Evolutionary conservation across 2,329 filamentous ascomycete genomes (phyloP), one percentile per base, ranked within the genome.

Genomic region (Sarocladium strictum): DNA sequence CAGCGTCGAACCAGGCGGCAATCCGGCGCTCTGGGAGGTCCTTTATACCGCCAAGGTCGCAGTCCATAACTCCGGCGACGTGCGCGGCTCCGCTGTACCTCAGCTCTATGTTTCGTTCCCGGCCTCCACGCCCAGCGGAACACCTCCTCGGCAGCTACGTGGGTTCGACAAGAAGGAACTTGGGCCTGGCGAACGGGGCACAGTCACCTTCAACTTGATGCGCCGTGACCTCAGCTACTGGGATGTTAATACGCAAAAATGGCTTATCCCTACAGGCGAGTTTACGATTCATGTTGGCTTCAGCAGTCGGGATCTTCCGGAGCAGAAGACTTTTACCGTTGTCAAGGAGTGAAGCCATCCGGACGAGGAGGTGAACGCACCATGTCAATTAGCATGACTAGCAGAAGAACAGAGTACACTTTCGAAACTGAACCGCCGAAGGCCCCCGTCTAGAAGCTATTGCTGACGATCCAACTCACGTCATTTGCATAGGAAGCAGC

Each of bases 151-250:
- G 56, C 77, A 79, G 1, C 72, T 88, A n/a, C 77, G 85, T 24
- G 84, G 82, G 3, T 88, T 88, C 59, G 78, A 85, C 56, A 87
- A 87, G 68, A 63, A 85, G 9, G 63, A 69, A 14, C 65, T 87
- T 19, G 67, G 74, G 17, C 68, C 72, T 1, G 80, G 78, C 0
- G 71, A 80, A 60, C 72, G 64, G 2, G 67, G 62, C 54, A 72
- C 67, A 1, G 77, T 86, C 3, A 73, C 71, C 4, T 76, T 87
- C 61, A 69, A 72, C 0, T 59, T 87, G 51, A 84, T 76, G 14
- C 75, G 84, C 53, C 77, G 82, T 58, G 84, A 87, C 64, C 60
- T 87, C 55, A 86, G 83, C 60, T 84, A 85, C 58, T 87, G 85
- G 85, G 82, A 84, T 62, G 75, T 79, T 2, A 66, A 71, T 2